Base-by-base conservation (phyloP, 139 green algal species). In the Zygnema circumcarinatum region DNA sequence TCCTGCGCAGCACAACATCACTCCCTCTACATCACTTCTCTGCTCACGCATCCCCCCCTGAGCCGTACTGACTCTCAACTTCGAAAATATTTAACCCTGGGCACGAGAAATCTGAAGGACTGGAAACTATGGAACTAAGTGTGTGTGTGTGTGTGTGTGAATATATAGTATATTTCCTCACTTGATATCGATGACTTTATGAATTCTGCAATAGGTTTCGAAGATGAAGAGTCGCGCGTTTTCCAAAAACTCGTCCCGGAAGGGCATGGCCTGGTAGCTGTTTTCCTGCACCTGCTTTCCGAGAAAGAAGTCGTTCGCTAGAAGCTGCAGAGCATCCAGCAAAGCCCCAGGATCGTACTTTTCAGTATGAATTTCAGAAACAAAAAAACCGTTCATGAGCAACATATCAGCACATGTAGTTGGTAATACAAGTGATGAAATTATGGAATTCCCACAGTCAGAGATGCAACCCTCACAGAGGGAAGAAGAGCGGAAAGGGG, bases 231-330 rank as follows among this genome's bases (percentile, higher is more conserved):
- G 89, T 11, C 97, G 94, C 38, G 96, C 96, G 80, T 95, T 96
- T 92, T 99, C 96, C 67, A 98, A 91, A 89, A 99, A 99, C 80
- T 98, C 96, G 22, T 97, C 94, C 78, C 83, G 53, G 92, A 94
- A 94, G 0, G 93, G 94, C 0, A 94, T 93, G 47, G 98, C 92
- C 93, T 98, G 98, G 92, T 97, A 99, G 92, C 98, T 97, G 79
- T 95, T 95, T 73, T 95, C 95, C 31, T 98, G 47, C 76, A 83
- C 81, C 1, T 86, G 82, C 38, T 93, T 94, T 0, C 94, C 93
- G 68, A 99, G 91, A 93, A 99, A 99, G 92, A 97, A 99, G 92
- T 99, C 97, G 85, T 96, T 96, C 67, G 96, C 95, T 25, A 99
- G 35, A 40, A 84, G 35, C 75, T 90, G 69, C 16, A 74, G 1